Evolutionary conservation across 73 alveolate species (phyloP).

Genomic region (Paramecium pentaurelia): DNA sequence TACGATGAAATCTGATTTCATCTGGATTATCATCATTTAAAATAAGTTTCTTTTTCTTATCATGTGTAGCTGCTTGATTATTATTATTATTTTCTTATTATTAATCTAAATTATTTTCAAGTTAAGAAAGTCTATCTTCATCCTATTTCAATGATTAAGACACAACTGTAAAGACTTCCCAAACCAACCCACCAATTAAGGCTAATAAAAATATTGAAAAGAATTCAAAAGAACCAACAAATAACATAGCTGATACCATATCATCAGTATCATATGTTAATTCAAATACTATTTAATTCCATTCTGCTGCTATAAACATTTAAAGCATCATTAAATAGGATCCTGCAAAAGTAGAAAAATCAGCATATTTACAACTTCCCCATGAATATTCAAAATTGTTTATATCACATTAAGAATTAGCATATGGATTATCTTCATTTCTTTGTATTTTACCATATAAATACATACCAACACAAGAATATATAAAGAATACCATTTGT

Average conservation of each 20-base stretch:
- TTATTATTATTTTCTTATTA: neutral
- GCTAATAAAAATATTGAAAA: conserved; percentile 34
- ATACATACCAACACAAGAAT: conserved; percentile 33
- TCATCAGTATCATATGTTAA: neutral
- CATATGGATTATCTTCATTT: conserved; percentile 6
- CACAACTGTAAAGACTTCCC: conserved; percentile 54
- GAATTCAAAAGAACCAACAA: conserved; percentile 31
- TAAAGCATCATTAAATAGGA: conserved; percentile 30
- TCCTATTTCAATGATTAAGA: neutral
- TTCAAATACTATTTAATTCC: conserved; percentile 2
- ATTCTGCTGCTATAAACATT: conserved; percentile 32
- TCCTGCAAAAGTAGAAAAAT: conserved; percentile 36
- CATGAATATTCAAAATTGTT: neutral
- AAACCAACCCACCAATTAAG: conserved; percentile 49
- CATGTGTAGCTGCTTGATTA: neutral
- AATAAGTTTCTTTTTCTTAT: neutral
- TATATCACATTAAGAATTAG: neutral
- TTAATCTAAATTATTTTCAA: neutral
- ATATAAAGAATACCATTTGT: conserved; percentile 28
- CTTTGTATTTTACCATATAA: neutral
- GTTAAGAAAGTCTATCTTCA: neutral
- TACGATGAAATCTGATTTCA: neutral
- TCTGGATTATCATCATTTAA: conserved; percentile 25
- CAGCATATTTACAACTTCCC: conserved; percentile 19
- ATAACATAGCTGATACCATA: neutral